Evolutionary conservation across 768 basidiomycete genomes (phyloP).

Genomic region (Trametes elegans): DNA sequence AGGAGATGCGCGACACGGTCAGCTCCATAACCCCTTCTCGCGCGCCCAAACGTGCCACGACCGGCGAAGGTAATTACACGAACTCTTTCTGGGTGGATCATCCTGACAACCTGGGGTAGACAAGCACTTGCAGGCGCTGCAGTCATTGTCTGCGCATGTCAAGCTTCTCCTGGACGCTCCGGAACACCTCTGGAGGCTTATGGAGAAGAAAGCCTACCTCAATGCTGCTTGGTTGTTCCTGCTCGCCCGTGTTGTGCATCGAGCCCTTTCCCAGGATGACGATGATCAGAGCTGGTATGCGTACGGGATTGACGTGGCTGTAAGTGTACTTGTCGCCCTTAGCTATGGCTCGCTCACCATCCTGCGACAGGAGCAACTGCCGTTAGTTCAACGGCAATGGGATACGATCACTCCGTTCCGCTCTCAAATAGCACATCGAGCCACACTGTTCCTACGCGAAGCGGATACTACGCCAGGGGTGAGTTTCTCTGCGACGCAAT

Average conservation of each 20-base stretch:
- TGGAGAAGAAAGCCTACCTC: constrained; percentile 77
- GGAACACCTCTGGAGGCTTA: constrained; percentile 85
- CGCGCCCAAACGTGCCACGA: constrained; percentile 39
- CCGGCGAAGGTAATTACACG: constrained; percentile 42
- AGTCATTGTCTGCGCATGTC: constrained; percentile 81
- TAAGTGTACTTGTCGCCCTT: constrained; percentile 31
- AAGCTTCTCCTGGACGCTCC: constrained; percentile 91
- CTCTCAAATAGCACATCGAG: constrained; percentile 83
- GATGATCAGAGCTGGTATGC: constrained; percentile 50
- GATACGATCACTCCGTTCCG: constrained; percentile 85
- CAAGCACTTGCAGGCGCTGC: constrained; percentile 62
- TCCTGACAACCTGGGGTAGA: constrained; percentile 40
- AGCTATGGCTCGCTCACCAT: neutral
- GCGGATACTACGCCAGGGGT: constrained; percentile 52
- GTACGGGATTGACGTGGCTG: constrained; percentile 62
- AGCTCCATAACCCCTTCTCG: constrained; percentile 45
- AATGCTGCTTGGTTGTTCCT: constrained; percentile 88
- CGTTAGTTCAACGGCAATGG: constrained; percentile 91
- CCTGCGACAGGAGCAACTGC: constrained; percentile 71
- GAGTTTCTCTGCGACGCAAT: constrained; percentile 20
- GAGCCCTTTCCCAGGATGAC: constrained; percentile 61
- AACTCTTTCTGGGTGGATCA: neutral
- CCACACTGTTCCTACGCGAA: constrained; percentile 78
- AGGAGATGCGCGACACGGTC: constrained; percentile 59
- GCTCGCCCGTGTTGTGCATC: constrained; percentile 81